phyloP scores from a whole-genome alignment of 2,329 filamentous ascomycete species.

The Hypoxylon sp. region DNA sequence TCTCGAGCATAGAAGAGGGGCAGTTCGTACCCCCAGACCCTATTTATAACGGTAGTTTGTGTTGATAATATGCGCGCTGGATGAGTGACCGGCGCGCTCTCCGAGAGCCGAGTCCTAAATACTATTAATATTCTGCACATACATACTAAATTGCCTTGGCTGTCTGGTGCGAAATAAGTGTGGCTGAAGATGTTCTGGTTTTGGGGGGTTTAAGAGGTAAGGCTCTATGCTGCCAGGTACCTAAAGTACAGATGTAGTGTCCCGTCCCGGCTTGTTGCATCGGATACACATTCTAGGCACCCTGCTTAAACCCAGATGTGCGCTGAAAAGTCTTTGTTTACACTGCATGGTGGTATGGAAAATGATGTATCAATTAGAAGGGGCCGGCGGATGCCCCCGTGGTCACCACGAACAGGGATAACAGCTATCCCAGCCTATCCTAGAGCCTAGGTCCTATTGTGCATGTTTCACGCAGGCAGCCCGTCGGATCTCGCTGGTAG shows the following conservation, averaged over 20 bases:
- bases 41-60: constrained; percentile 19
- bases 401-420: neutral
- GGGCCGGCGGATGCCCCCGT: too few relatives aligned
- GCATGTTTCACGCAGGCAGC: neutral
- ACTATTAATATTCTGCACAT: constrained; percentile 26
- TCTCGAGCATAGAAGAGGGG: constrained; percentile 20
- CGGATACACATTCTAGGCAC: constrained; percentile 1
- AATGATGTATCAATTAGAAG: neutral
- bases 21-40: neutral
- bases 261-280: constrained; percentile 8
- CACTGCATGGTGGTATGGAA: neutral
- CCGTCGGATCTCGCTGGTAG: neutral
- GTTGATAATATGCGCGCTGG: constrained; percentile 24
- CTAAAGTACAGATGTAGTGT: constrained; percentile 7
- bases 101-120: constrained; percentile 22
- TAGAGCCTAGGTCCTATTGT: neutral
- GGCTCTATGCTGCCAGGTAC: neutral
- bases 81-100: constrained; percentile 23
- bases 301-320: neutral
- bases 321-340: neutral
- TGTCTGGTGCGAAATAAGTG: neutral
- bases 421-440: neutral
- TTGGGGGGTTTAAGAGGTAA: neutral
- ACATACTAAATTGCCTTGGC: neutral
- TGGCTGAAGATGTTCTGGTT: constrained; percentile 1